Conservation (phyloP, 306 rosid genomes). For the Rosa chinensis region DNA sequence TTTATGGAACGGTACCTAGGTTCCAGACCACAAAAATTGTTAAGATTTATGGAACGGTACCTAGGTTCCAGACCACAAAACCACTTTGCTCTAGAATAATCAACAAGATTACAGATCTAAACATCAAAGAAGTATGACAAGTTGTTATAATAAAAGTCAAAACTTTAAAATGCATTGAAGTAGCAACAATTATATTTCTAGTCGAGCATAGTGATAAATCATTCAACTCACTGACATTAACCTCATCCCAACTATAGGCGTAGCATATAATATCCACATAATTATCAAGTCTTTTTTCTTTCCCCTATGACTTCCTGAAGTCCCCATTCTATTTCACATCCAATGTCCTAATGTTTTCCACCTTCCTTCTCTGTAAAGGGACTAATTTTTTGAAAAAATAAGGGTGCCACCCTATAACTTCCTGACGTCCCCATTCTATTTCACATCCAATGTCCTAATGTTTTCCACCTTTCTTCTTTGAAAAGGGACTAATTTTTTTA, state of each 20-base stretch:
- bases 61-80: conserved; percentile 1
- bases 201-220: neutral
- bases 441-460: neutral
- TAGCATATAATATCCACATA: neutral
- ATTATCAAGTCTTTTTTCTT: neutral
- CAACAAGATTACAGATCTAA: neutral
- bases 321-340: neutral
- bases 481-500: neutral
- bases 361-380: neutral
- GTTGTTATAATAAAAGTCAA: neutral
- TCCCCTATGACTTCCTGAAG: neutral
- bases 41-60: too few species aligned
- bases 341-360: conserved; percentile 4
- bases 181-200: neutral
- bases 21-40: neutral
- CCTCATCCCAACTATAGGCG: neutral
- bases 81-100: neutral
- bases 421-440: neutral
- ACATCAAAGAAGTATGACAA: neutral
- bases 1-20: neutral
- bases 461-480: neutral
- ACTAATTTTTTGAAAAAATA: neutral
- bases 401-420: neutral
- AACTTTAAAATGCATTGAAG: neutral
- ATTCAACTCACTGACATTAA: neutral